These are phyloP conservation scores for Trypanosoma vivax DNA, from an alignment of 208 protist genomes.

Conservation along the genomic window DNA sequence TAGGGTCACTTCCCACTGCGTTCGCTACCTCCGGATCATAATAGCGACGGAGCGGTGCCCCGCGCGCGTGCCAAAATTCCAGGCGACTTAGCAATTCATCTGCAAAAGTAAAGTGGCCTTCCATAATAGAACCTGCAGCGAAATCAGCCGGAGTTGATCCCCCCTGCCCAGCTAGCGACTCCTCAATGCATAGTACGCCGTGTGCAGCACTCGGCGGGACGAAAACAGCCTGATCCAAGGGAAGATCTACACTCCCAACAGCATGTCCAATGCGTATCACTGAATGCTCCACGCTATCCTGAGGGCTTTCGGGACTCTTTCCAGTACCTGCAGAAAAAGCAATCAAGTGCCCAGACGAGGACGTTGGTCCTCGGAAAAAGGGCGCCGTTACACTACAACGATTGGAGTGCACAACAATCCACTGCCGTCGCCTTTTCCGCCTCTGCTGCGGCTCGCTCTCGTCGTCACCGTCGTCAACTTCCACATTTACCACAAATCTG, in stretches of 20 bases:
- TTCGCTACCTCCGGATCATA: conserved; percentile 12
- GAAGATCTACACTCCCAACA: conserved; percentile 9
- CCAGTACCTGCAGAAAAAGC: neutral
- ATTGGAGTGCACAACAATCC: conserved; percentile 44
- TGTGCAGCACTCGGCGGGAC: conserved; percentile 40
- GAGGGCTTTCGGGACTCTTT: neutral
- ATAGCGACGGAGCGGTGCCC: conserved; percentile 32
- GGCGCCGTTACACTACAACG: conserved; percentile 34
- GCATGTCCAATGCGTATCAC: neutral
- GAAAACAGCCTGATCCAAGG: conserved; percentile 43
- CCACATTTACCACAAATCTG: neutral
- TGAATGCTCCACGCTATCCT: neutral
- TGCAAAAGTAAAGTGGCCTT: conserved; percentile 55
- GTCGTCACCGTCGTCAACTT: conserved; percentile 9
- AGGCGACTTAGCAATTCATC: conserved; percentile 55
- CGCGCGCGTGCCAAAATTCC: conserved; percentile 66
- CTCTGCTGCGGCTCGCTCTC: conserved; percentile 11
- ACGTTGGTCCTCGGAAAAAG: conserved; percentile 5
- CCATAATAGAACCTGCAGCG: neutral
- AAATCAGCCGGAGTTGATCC: no score
- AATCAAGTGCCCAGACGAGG: conserved; percentile 1
- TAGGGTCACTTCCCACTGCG: neutral
- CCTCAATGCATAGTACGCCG: neutral
- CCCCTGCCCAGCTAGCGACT: no score
- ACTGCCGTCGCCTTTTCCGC: conserved; percentile 8